These are phyloP conservation scores for Phytophthora cactorum DNA, from an alignment of 352 stramenopile species.

Conservation along the genomic window DNA sequence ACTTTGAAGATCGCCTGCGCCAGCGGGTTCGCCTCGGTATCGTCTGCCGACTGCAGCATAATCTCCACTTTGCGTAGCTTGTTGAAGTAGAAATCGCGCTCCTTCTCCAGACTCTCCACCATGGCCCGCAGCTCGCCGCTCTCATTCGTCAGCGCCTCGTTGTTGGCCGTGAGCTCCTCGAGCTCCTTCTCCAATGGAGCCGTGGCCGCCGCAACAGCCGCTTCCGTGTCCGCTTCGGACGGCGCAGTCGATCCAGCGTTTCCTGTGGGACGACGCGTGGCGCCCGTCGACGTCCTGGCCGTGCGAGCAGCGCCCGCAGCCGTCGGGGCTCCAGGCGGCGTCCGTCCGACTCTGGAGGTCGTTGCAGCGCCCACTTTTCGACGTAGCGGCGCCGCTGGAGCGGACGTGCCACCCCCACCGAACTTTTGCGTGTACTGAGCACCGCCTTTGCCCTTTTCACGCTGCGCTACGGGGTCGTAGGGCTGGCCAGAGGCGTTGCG, in stretches of 20 bases:
- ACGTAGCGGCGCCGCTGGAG: constrained; percentile 39
- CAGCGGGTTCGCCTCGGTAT: constrained; percentile 60
- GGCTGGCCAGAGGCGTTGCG: constrained; percentile 82
- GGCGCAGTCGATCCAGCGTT: constrained; percentile 26
- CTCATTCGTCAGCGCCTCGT: constrained; percentile 79
- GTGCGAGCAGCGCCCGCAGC: constrained; percentile 19
- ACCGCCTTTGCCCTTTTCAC: constrained; percentile 95
- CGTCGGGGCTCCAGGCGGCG: constrained; percentile 55
- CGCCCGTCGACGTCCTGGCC: constrained; percentile 28
- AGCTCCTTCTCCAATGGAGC: constrained; percentile 74
- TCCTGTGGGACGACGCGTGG: constrained; percentile 41
- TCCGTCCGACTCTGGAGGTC: constrained; percentile 41
- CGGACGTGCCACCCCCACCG: constrained; percentile 32
- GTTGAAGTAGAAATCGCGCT: constrained; percentile 99
- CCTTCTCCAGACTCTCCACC: constrained; percentile 92
- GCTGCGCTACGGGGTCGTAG: constrained; percentile 94
- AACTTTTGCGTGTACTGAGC: constrained; percentile 79
- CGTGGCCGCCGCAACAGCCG: constrained; percentile 39
- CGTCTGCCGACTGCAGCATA: constrained; percentile 88
- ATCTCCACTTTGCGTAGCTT: constrained; percentile 99
- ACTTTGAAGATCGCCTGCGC: constrained; percentile 87
- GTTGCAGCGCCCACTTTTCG: constrained; percentile 47
- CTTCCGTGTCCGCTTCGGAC: constrained; percentile 34
- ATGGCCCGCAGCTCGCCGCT: constrained; percentile 76
- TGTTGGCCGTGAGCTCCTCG: constrained; percentile 69